Conservation (phyloP, 2,329 filamentous ascomycete species). For the Trichoderma sp. region DNA sequence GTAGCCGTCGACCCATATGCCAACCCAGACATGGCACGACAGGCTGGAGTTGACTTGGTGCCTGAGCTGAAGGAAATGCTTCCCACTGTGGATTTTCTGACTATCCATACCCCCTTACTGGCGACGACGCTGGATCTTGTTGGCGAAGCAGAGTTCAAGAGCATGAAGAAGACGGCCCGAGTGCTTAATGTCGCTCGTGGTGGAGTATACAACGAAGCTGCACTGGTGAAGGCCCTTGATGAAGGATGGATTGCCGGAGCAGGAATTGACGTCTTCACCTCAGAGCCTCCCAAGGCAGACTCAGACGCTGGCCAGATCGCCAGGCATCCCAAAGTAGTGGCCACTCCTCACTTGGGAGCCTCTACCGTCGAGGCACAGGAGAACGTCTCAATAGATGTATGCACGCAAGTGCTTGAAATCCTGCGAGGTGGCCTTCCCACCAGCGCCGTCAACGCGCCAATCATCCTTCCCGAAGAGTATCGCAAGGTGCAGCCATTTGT, state of each 20-base stretch:
- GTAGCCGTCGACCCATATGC: conserved; percentile 78
- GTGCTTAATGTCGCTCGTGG: conserved; percentile 81
- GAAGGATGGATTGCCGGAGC: conserved; percentile 74
- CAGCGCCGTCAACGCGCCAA: conserved; percentile 77
- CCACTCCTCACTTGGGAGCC: conserved; percentile 79
- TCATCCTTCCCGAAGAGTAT: conserved; percentile 81
- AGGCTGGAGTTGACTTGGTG: conserved; percentile 68
- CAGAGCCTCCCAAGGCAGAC: conserved; percentile 63
- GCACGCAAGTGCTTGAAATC: conserved; percentile 76
- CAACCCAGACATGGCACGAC: conserved; percentile 69
- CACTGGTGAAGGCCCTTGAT: conserved; percentile 71
- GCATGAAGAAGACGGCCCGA: conserved; percentile 74
- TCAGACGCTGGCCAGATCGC: conserved; percentile 67
- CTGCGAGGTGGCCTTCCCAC: conserved; percentile 73
- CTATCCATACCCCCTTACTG: conserved; percentile 79
- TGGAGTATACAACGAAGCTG: conserved; percentile 77
- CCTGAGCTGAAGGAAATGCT: conserved; percentile 62
- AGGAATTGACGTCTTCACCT: conserved; percentile 78
- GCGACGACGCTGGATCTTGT: conserved; percentile 78
- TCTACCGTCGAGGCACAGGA: conserved; percentile 83
- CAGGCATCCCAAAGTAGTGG: conserved; percentile 71
- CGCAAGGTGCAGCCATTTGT: conserved; percentile 78
- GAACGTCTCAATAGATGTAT: conserved; percentile 82
- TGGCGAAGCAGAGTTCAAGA: conserved; percentile 64
- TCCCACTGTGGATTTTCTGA: conserved; percentile 72